Percentiles rank a stretch among this genome's conserved stretches.
phyloP scores from a whole-genome alignment of 108 stramenopile species.

The Pseudonitzschia multiseries region DNA sequence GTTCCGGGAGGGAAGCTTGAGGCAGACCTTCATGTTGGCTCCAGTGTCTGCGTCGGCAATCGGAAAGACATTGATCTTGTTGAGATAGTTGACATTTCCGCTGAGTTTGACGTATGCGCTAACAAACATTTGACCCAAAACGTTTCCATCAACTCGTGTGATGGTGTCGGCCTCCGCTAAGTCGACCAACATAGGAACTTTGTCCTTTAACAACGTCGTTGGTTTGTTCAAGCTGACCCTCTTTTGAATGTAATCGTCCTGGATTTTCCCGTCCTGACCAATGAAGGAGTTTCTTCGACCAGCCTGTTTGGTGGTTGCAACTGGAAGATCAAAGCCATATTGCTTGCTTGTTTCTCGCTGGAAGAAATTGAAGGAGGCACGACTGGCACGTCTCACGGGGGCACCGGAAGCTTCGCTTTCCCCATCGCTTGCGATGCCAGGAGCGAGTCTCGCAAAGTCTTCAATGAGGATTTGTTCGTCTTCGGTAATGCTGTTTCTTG shows the following conservation, averaged over 20 bases:
- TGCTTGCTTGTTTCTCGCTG: conserved; percentile 8
- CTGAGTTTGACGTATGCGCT: conserved; percentile 31
- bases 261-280: conserved; percentile 27
- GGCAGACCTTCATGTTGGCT: conserved; percentile 45
- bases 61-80: conserved; percentile 44
- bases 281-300: conserved; percentile 23
- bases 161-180: conserved; percentile 24
- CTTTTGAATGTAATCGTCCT: conserved; percentile 37
- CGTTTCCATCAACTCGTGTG: conserved; percentile 29
- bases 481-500: not conserved
- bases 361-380: conserved; percentile 13
- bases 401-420: not conserved
- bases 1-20: conserved; percentile 36
- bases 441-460: not conserved
- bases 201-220: not conserved
- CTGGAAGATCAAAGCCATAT: not conserved
- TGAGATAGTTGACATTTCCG: conserved; percentile 33
- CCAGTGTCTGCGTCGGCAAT: conserved; percentile 48
- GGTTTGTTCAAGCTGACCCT: conserved; percentile 34
- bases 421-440: not conserved
- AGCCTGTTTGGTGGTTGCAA: not conserved
- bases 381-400: conserved; percentile 5
- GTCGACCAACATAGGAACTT: conserved; percentile 28
- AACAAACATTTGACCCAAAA: conserved; percentile 29
- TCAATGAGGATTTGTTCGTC: not conserved